Base-by-base conservation (phyloP, 2,329 filamentous ascomycete genomes). In the Sclerotinia borealis region DNA sequence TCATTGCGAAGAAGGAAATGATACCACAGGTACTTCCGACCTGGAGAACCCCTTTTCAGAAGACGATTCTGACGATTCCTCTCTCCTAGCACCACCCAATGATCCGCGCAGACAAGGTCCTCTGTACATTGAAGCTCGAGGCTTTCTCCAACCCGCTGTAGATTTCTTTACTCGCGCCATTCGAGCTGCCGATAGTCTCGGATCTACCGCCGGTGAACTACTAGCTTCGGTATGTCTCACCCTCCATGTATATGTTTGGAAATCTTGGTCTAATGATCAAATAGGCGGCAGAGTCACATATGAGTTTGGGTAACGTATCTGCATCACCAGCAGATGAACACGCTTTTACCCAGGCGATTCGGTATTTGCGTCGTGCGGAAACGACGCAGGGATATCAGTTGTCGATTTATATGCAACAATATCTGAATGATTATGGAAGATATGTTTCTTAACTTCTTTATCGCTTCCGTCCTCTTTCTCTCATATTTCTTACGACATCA, bases 81-180 rank as follows among this genome's bases (percentile, higher is more conserved):
- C 64, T 55, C 64, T 60, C 61, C 11, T 76, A 50, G 51, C 73
- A 56, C 77, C 67, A 68, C 72, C 63, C 62, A 70, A 65, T 56
- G 73, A 71, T 69, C 70, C 69, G 63, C 71, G 71, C 66, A 68
- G 68, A 69, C 72, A 71, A 68, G 73, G 71, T 67, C 71, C 69
- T 56, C 67, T 82, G 56, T 81, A 83, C 69, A 79, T 83, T 17
- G 80, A 83, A 72, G 82, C 81, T 58, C 76, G 81, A 63, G 79
- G 78, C 1, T 76, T 78, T 60, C 72, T 84, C 8, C 75, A 81
- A 41, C 81, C 81, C 54, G 80, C 81, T 9, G 77, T 77, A 7
- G 81, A 84, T 63, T 83, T 83, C 68, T 77, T 81, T 61, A 74
- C 76, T 51, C 73, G 77, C 62, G 80, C 81, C 27, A 76, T 82